Conservation (phyloP, 495 filamentous ascomycete species). For the Poronia punctata region DNA sequence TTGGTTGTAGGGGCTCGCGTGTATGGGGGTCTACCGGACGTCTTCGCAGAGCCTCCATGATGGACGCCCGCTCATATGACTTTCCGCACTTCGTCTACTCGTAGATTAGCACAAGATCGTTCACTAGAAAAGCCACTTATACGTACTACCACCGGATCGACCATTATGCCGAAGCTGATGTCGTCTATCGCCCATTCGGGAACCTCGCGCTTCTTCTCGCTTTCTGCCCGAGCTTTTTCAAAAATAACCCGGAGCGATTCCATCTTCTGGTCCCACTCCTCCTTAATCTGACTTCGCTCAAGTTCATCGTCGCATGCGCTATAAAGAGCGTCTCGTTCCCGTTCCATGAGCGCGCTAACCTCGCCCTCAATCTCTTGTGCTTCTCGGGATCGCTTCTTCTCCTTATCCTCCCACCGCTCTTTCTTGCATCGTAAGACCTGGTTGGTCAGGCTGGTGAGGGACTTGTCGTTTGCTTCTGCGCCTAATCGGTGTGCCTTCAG, state of each 20-base stretch:
- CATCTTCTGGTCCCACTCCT: constrained; percentile 54
- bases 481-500: constrained; percentile 68
- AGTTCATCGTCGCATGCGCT: constrained; percentile 15
- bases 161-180: constrained; percentile 88
- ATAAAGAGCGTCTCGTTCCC: constrained; percentile 24
- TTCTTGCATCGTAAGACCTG: constrained; percentile 75
- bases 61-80: constrained; percentile 83
- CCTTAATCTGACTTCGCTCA: constrained; percentile 44
- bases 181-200: constrained; percentile 85
- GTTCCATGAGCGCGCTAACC: constrained; percentile 35
- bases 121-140: neutral
- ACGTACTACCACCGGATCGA: constrained; percentile 76
- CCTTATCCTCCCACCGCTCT: constrained; percentile 56
- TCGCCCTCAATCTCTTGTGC: constrained; percentile 49
- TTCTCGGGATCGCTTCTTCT: constrained; percentile 39
- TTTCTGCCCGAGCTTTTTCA: constrained; percentile 44
- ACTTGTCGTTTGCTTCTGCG: constrained; percentile 49
- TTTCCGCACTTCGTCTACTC: constrained; percentile 70
- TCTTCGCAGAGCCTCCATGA: constrained; percentile 76
- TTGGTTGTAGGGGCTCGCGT: constrained; percentile 57
- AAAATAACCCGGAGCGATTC: constrained; percentile 53
- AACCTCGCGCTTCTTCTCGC: constrained; percentile 57
- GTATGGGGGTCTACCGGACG: constrained; percentile 76
- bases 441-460: constrained; percentile 56
- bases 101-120: constrained; percentile 4